Evolutionary conservation across 371 early-diverging fungal genomes (phyloP).

Genomic region (Syncephalastrum sp.): DNA sequence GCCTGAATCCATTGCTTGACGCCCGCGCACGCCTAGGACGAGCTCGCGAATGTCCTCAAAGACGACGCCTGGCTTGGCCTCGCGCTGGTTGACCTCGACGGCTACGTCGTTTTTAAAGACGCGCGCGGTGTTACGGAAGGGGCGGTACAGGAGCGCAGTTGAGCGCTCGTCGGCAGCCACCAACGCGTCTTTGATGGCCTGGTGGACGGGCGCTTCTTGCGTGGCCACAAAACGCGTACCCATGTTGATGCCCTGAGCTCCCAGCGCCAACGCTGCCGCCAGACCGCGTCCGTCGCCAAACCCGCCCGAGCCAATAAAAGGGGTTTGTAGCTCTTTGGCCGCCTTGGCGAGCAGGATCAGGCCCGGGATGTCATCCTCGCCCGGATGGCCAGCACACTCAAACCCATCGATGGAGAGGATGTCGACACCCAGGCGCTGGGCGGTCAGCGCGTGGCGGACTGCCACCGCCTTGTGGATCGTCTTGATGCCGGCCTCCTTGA

Average conservation of each 20-base stretch:
- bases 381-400: constrained; percentile 86
- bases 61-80: constrained; percentile 56
- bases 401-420: constrained; percentile 76
- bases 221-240: constrained; percentile 87
- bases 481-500: constrained; percentile 71
- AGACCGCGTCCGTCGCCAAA: constrained; percentile 75
- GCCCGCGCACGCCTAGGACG: constrained; percentile 71
- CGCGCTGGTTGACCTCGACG: constrained; percentile 67
- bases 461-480: constrained; percentile 80
- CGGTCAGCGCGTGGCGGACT: constrained; percentile 71
- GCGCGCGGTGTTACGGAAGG: constrained; percentile 78
- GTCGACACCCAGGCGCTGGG: constrained; percentile 64
- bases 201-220: constrained; percentile 70
- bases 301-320: constrained; percentile 80
- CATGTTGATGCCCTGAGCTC: constrained; percentile 76
- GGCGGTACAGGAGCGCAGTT: constrained; percentile 71
- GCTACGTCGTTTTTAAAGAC: constrained; percentile 77
- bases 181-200: constrained; percentile 74
- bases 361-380: constrained; percentile 78
- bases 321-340: constrained; percentile 60
- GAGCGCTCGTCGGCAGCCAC: constrained; percentile 69
- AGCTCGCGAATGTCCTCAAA: constrained; percentile 71
- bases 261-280: constrained; percentile 70
- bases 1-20: constrained; percentile 67
- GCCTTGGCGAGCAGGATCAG: constrained; percentile 73